Evolutionary conservation across 495 filamentous ascomycete species (phyloP), one percentile per base, ranked within the genome.

Genomic region (Aspergillus biplanus): DNA sequence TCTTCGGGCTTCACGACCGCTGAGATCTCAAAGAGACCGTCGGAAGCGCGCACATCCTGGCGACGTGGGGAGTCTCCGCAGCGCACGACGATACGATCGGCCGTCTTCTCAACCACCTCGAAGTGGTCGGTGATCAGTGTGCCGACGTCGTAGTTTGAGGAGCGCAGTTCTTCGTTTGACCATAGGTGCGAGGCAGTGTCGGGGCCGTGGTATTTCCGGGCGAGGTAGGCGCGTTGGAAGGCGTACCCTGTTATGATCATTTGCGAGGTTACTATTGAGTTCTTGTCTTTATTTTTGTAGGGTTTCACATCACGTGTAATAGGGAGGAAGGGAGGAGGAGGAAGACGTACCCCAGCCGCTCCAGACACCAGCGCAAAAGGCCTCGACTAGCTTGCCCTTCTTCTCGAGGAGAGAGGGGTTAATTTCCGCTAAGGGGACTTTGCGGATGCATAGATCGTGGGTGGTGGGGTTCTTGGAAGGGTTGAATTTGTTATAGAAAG

Each of bases 111-210:
- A 3, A 92, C 74, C 0, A 92, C 89, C 72, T 92, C 87, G 71
- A 92, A 92, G 73, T 92, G 89, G 69, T 92, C 89, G 32, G 87
- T 89, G 67, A 91, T 83, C 33, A 83, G 71, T 21, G 89, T 88
- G 32, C 89, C 89, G 42, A 82, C 74, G 32, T 86, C 81, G 71
- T 89, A 92, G 37, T 63, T 76, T 33, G 78, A 83, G 16, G 67
- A 53, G 21, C 78, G 67, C 1, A 92, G 79, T 42, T 87, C 83
- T 7, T 77, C 69, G 27, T 70, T 75, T 6, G 79, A 76, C 90
- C 90, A 92, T 21, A 92, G 83, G 64, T 91, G 83, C 57, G 73
- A 61, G 31, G 84, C 78, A 7, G 89, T 90, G n/a, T 82, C 82
- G 4, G 86, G 78, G 42, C 73, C 74, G 52, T 85, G 78, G 74